phyloP scores from a whole-genome alignment of 495 filamentous ascomycete species.

The Ascobolus immersus region DNA sequence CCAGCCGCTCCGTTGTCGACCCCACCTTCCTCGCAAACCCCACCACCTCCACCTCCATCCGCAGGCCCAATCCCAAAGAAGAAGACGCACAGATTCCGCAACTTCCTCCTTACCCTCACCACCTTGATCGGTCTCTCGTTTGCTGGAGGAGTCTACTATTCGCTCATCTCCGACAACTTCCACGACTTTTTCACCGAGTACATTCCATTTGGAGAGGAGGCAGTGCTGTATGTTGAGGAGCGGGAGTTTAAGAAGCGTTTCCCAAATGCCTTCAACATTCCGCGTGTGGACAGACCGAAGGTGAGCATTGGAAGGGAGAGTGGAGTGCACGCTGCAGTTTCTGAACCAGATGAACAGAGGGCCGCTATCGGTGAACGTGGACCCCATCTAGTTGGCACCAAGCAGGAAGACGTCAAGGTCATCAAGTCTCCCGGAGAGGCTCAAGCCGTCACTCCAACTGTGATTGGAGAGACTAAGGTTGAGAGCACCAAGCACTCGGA shows the following conservation, averaged over 20 bases:
- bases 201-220: constrained; percentile 79
- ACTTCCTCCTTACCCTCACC: constrained; percentile 43
- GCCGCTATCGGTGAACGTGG: constrained; percentile 10
- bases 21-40: constrained; percentile 17
- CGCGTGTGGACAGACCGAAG: constrained; percentile 23
- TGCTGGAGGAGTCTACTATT: constrained; percentile 70
- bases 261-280: constrained; percentile 37
- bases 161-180: constrained; percentile 83
- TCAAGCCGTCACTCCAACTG: no score
- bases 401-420: constrained; percentile 1
- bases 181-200: constrained; percentile 99
- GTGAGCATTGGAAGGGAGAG: constrained; percentile 65
- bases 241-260: constrained; percentile 79
- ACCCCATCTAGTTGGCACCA: constrained; percentile 12
- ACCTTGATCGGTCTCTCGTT: constrained; percentile 53
- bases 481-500: no score
- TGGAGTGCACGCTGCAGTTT: constrained; percentile 60
- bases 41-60: constrained; percentile 22
- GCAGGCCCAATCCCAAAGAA: constrained; percentile 15
- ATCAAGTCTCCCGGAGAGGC: no score
- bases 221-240: constrained; percentile 92
- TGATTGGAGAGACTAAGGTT: no score
- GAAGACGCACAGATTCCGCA: constrained; percentile 50
- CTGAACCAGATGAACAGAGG: constrained; percentile 25
- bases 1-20: constrained; percentile 17